Percentiles rank a stretch among this genome's conserved stretches.
phyloP scores from a whole-genome alignment of 2,329 filamentous ascomycete species.

The Aureobasidium sp. region DNA sequence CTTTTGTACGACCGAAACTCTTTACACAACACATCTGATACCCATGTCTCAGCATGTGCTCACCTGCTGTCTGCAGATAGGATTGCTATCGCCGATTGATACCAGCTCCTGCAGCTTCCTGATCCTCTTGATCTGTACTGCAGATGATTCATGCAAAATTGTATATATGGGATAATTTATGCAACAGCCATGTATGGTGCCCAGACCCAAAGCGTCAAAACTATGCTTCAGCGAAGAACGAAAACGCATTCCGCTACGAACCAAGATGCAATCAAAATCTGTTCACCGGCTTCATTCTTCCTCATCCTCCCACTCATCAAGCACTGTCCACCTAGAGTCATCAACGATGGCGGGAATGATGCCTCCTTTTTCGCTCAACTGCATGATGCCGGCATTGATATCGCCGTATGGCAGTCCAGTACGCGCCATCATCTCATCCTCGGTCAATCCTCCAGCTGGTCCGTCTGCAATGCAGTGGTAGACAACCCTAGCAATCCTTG shows the following conservation, averaged over 20 bases:
- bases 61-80: too few relatives aligned
- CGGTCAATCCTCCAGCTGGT: not conserved
- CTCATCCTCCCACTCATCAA: conserved; percentile 6
- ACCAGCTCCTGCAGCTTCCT: too few relatives aligned
- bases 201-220: not conserved
- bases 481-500: not conserved
- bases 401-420: not conserved
- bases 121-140: too few relatives aligned
- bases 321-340: not conserved
- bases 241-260: not conserved
- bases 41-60: too few relatives aligned
- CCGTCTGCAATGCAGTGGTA: not conserved
- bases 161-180: not conserved
- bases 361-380: not conserved
- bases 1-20: too few relatives aligned
- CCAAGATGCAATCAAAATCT: not conserved
- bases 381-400: not conserved
- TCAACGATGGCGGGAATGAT: not conserved
- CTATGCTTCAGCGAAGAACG: not conserved
- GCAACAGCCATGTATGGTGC: not conserved
- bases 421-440: not conserved
- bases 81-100: too few relatives aligned
- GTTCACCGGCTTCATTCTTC: not conserved
- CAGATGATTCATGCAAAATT: not conserved
- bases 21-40: too few relatives aligned